Percentiles rank a stretch among this genome's conserved stretches.
phyloP scores from a whole-genome alignment of 345 rosid species.

The Gossypium sturtianum region DNA sequence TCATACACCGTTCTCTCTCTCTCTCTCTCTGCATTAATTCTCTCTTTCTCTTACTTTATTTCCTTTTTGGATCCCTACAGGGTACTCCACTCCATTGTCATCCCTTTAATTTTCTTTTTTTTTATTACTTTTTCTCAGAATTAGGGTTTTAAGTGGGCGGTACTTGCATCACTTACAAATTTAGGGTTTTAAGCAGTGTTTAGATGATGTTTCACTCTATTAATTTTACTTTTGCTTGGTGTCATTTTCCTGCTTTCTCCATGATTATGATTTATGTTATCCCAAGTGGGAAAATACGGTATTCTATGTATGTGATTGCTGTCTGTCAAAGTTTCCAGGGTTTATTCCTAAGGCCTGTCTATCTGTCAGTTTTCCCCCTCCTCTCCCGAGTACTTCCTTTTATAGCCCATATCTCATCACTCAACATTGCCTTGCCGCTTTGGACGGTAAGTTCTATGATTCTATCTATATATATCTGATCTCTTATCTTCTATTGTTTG shows the following conservation, averaged over 20 bases:
- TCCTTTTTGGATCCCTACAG: not conserved
- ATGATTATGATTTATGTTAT: not conserved
- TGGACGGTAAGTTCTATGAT: not conserved
- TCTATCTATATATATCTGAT: not conserved
- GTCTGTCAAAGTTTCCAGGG: not conserved
- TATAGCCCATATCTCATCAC: not conserved
- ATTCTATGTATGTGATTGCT: not conserved
- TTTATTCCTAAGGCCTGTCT: not conserved
- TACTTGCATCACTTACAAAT: not conserved
- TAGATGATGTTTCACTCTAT: not conserved
- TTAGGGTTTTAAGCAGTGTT: conserved; percentile 5
- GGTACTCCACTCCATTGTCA: not conserved
- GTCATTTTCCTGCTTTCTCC: not conserved
- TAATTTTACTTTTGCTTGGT: not conserved
- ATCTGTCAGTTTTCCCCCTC: not conserved
- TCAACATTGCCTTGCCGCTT: not conserved
- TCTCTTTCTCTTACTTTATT: not conserved
- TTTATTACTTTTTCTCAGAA: not conserved
- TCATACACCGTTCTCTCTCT: conserved; percentile 5
- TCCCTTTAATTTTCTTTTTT: not conserved
- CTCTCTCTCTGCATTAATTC: conserved; percentile 6
- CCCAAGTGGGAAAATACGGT: not conserved
- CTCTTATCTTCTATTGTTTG: not conserved
- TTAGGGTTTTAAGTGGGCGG: not conserved
- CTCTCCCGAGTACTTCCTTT: not conserved